A percentile compares a stretch with the other conserved stretches of the same genome.
Conservation (phyloP, 768 basidiomycete species). For the Mycena rebaudengoi region DNA sequence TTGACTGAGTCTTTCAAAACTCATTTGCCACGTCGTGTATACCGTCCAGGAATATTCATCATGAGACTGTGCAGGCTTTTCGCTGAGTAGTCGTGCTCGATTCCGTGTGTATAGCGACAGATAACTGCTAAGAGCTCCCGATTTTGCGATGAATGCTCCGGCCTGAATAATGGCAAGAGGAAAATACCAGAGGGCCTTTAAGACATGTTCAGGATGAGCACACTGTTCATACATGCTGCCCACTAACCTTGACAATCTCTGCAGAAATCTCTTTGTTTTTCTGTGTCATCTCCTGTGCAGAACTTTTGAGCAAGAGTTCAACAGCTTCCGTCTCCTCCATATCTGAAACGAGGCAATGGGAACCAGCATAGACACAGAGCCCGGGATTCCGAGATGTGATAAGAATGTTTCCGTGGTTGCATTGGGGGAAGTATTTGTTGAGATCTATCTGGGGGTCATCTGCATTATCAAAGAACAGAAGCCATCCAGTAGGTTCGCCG, state of each 20-base stretch:
- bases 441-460: conserved; percentile 7
- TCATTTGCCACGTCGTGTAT: conserved; percentile 18
- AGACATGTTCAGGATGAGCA: not conserved
- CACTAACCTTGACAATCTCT: conserved; percentile 14
- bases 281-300: not conserved
- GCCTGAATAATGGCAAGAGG: conserved; percentile 14
- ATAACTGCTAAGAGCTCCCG: not conserved
- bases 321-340: conserved; percentile 4
- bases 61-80: conserved; percentile 1
- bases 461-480: conserved; percentile 4
- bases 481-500: not conserved
- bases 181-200: not conserved
- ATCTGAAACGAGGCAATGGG: not conserved
- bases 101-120: not conserved
- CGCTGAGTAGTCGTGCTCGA: not conserved
- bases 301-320: not conserved
- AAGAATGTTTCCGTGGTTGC: conserved; percentile 16
- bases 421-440: conserved; percentile 1
- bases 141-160: conserved; percentile 1
- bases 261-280: not conserved
- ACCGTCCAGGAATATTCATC: conserved; percentile 12
- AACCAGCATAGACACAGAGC: not conserved
- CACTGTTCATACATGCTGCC: not conserved
- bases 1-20: conserved; percentile 1
- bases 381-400: conserved; percentile 17